Base-by-base conservation (phyloP, 192 early-diverging fungal species). In the Coemansia sp. region DNA sequence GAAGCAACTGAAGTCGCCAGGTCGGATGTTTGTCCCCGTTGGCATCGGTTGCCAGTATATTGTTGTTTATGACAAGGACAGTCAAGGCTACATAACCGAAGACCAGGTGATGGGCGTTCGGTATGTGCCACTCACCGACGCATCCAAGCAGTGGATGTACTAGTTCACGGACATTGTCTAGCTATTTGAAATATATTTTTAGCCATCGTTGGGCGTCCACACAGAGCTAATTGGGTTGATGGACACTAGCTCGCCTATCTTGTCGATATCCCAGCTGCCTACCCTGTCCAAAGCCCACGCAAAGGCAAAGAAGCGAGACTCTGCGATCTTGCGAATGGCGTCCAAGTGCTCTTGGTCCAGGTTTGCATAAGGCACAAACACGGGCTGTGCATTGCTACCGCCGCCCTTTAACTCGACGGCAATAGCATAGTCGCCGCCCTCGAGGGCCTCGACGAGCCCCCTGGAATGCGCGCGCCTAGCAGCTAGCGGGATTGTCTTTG, bases 1-100 rank as follows among this genome's bases (percentile, higher is more conserved):
- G 17, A 79, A 76, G 4, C 94, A 96, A 73, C 79, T 97, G 27
- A 91, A 91, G 43, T 25, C 87, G n/a, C 91, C 91, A 3, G 82
- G 83, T 4, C 83, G 90, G n/a, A 76, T 96, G 76, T 89, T 97
- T 69, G 88, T 92, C 5, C 94, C 95, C 15, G 93, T 93, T 0
- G 92, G 88, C 9, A 68, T 41, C 2, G 60, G 59, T 36, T 86
- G 79, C 38, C 90, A 93, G 56, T 49, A 62, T 8, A 72, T 91
- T 59, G 65, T 73, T 58, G 71, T 88, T 19, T 87, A 91, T 36
- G 90, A 94, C 64, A 97, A 97, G 62, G 82, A 89, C 49, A 45
- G 63, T 11, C 71, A 88, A 14, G 94, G 94, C 1, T 75, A 75
- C 0, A 67, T 97, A 27, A 79, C 73, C 0, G 71, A 89, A 46